Evolutionary conservation across 805 yeast species (phyloP), one percentile per base, ranked within the genome.

Genomic region (Pichia rugopelliculosa): DNA sequence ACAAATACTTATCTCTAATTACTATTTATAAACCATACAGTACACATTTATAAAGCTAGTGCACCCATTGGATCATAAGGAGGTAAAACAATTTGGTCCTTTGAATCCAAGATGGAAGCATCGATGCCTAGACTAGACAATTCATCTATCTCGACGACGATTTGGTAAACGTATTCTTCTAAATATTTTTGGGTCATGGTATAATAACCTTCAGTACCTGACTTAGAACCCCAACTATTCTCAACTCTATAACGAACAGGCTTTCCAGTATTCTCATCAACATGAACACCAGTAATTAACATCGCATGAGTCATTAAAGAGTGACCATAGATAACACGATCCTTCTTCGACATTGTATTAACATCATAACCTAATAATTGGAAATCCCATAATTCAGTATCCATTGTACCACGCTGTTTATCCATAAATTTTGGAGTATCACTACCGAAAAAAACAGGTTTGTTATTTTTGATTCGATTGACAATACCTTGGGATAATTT

Each of bases 301-400:
- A 87, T 87, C 34, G 96, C 96, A 59, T 87, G 96, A 15, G 95
- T 87, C 95, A 87, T 86, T 53, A 79, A 69, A 22, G 89, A 82
- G 53, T 87, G 80, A 48, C 79, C 80, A 54, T 84, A 81, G 50
- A 72, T 67, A 51, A 88, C 80, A 53, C 95, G 72, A 43, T 87
- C 82, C 20, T 79, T 79, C 69, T 88, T 87, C 44, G 62, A 52
- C 56, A 57, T 52, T 57, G 76, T 71, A 45, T 75, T 69, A 58
- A 75, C 66, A 45, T 71, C 62, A 72, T 79, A 72, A 42, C 81
- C 79, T 41, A 65, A 58, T 47, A 80, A 65, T 52, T 76, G 68
- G 65, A 79, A 85, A 57, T 84, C 82, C 78, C 80, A 87, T 20
- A 84, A 73, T 37, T 76, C 74, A 20, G 78, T 66, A 60, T 87